Evolutionary conservation across 163 green algal species (phyloP).

Genomic region (Coccomyxa subellipsoidea): DNA sequence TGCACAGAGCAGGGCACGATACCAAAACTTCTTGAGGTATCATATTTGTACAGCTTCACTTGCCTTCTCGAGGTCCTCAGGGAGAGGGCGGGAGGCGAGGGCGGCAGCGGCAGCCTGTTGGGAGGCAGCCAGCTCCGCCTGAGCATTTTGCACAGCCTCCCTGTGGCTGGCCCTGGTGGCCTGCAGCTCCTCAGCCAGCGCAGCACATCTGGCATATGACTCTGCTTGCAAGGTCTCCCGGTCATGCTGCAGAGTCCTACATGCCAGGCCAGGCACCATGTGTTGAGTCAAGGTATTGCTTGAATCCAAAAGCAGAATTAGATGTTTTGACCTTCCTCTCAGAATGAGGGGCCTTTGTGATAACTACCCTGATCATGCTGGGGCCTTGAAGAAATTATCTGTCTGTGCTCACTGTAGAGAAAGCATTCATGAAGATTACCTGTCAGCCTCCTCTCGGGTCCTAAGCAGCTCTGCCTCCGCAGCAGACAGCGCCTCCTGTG

Average conservation of each 20-base stretch:
- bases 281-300: no score
- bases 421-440: neutral
- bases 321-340: no score
- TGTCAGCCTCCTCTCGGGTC: neutral
- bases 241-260: neutral
- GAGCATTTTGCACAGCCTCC: neutral
- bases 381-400: no score
- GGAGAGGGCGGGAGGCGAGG: neutral
- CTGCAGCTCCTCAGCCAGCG: neutral
- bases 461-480: neutral
- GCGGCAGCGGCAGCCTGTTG: neutral
- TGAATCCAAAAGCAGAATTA: no score
- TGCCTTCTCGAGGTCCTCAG: neutral
- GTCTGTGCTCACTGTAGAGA: no score
- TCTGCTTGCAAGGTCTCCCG: neutral
- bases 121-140: neutral
- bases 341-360: no score
- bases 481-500: neutral
- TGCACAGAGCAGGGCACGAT: no score
- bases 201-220: neutral
- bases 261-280: no score
- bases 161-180: neutral
- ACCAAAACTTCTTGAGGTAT: no score
- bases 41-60: no score
- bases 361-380: no score